Evolutionary conservation across 805 yeast genomes (phyloP).

Genomic region (Candida khao-thaluensis): DNA sequence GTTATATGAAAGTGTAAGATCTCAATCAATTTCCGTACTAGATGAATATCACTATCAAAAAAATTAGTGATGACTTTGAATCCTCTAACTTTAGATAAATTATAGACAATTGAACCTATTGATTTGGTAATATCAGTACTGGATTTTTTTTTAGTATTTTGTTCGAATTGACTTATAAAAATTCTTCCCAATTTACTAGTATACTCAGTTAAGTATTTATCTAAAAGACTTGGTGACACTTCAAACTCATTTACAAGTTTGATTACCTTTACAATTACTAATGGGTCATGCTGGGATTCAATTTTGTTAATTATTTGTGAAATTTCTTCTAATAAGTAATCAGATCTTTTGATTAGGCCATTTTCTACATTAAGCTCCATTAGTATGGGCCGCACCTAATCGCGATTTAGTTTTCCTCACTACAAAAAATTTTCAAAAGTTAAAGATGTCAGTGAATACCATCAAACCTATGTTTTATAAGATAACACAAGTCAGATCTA

Average conservation of each 20-base stretch:
- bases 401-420: neutral
- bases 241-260: constrained; percentile 49
- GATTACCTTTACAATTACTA: neutral
- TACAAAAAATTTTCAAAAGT: neutral
- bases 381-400: too few species aligned
- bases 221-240: constrained; percentile 52
- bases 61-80: constrained; percentile 58
- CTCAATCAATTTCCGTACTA: constrained; percentile 37
- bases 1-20: constrained; percentile 5
- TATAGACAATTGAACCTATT: constrained; percentile 49
- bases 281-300: constrained; percentile 1
- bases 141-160: neutral
- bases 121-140: neutral
- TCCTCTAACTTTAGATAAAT: constrained; percentile 63
- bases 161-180: constrained; percentile 20
- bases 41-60: constrained; percentile 57
- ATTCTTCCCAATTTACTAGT: constrained; percentile 26
- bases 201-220: constrained; percentile 34
- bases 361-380: constrained; percentile 5
- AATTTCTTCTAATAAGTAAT: constrained; percentile 3
- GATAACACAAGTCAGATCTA: constrained; percentile 75
- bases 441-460: constrained; percentile 6
- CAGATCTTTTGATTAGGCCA: constrained; percentile 5
- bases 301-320: neutral
- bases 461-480: constrained; percentile 34